Evolutionary conservation across 148 eudicot species (phyloP).

Genomic region (Rhododendron ovatum): DNA sequence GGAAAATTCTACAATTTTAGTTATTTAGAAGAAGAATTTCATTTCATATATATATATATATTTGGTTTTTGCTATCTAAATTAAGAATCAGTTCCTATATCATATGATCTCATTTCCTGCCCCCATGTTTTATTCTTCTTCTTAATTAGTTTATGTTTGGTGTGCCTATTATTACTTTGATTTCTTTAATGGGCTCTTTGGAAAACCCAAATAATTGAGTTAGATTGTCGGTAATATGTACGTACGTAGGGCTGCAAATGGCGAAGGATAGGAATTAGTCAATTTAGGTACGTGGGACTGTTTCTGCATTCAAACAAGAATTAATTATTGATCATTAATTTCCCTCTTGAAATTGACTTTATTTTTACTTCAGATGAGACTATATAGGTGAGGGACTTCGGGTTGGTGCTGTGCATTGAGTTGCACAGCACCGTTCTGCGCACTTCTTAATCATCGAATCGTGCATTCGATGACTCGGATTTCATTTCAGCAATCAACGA

Average conservation of each 20-base stretch:
- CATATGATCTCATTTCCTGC: background rate
- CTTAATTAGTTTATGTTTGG: too few species aligned
- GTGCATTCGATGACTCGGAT: too few species aligned
- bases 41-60: background rate
- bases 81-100: slow-evolving; percentile 5
- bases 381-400: too few species aligned
- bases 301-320: background rate
- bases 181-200: background rate
- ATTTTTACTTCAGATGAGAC: too few species aligned
- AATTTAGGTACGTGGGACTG: background rate
- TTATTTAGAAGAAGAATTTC: background rate
- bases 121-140: background rate
- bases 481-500: too few species aligned
- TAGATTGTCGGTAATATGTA: too few species aligned
- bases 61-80: slow-evolving; percentile 9
- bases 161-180: background rate
- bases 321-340: background rate
- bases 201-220: background rate
- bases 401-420: too few species aligned
- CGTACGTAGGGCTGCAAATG: background rate
- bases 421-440: too few species aligned
- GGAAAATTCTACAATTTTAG: background rate
- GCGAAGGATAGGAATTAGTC: background rate
- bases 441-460: too few species aligned
- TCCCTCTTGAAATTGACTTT: too few species aligned